Base-by-base conservation (phyloP, 768 basidiomycete species). In the Sistotremastrum suecicum region DNA sequence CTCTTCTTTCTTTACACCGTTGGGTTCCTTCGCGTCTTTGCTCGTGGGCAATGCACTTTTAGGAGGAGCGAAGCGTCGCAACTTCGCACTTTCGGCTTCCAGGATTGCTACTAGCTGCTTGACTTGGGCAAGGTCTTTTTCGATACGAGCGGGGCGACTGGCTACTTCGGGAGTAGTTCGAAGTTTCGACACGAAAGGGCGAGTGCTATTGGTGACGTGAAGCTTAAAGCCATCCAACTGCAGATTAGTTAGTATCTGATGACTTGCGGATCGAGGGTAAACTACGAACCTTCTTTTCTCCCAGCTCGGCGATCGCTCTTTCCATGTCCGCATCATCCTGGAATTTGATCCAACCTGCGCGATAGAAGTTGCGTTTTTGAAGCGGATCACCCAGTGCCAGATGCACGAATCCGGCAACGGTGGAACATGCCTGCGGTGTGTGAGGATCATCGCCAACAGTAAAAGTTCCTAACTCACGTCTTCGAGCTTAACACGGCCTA, bases 141-240 rank as follows among this genome's bases (percentile, higher is more conserved):
- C 72, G 53, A 97, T 66, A 42, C 92, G 73, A 28, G 85, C 83
- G 11, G 86, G 81, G 46, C 74, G 74, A 60, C 79, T 85, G 20
- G 88, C 79, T 20, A 83, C 73, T 55, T 88, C 80, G 28, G 92
- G 89, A 4, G 92, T 75, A 54, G 76, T 78, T 41, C 89, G 81
- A 47, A 87, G 65, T 51, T 80, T 72, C 55, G 82, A 83, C 47
- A 78, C 72, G 63, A 84, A 85, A 32, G 87, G 82, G 51, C 76
- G 80, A 41, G 74, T 68, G 56, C 78, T 84, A 59, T 86, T 87
- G 34, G 83, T 76, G 54, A 91, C 83, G 62, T 94, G 90, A 43
- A 95, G 68, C 57, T 89, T 92, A 70, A 97, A 95, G 46, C 83
- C 86, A 59, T 92, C 88, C 58, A 97, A 87, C 91, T 95, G 54